A percentile compares a stretch with the other conserved stretches of the same genome.
These are phyloP conservation scores for Golubevia pallescens DNA, from an alignment of 1,284 basidiomycete species.

Conservation along the genomic window DNA sequence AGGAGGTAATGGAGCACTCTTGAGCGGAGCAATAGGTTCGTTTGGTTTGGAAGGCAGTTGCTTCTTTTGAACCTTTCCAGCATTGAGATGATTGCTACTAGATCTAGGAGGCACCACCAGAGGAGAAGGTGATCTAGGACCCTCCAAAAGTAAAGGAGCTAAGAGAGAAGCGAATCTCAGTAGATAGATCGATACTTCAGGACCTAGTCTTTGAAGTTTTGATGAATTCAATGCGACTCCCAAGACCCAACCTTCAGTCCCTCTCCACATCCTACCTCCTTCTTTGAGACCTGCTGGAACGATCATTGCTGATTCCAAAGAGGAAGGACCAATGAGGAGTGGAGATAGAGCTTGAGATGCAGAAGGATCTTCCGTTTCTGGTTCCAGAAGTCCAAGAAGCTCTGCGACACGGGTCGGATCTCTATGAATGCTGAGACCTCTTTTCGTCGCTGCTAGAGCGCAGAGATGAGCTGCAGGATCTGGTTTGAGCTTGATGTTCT, in stretches of 20 bases:
- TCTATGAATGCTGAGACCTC: constrained; percentile 7
- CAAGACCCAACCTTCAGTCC: constrained; percentile 12
- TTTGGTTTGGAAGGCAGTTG: too few species aligned
- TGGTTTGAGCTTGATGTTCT: neutral
- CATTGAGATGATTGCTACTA: too few species aligned
- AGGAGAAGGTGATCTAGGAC: neutral
- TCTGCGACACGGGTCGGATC: constrained; percentile 7
- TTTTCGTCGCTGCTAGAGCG: constrained; percentile 12
- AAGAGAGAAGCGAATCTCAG: constrained; percentile 10
- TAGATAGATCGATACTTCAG: constrained; percentile 7
- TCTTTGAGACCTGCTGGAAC: constrained; percentile 13
- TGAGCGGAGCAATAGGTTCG: too few species aligned
- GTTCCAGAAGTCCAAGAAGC: neutral
- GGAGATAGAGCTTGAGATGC: too few species aligned
- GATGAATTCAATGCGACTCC: constrained; percentile 1
- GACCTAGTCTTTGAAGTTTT: neutral
- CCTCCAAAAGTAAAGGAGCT: constrained; percentile 3
- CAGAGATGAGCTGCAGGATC: constrained; percentile 12
- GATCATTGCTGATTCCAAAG: constrained; percentile 8
- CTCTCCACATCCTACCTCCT: constrained; percentile 1
- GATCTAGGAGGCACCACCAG: too few species aligned
- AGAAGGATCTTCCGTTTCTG: neutral
- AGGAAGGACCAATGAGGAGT: neutral
- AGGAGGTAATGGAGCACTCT: too few species aligned
- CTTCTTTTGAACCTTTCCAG: too few species aligned